These are phyloP conservation scores for Tuber brumale DNA, from an alignment of 495 filamentous ascomycete species.

Conservation along the genomic window DNA sequence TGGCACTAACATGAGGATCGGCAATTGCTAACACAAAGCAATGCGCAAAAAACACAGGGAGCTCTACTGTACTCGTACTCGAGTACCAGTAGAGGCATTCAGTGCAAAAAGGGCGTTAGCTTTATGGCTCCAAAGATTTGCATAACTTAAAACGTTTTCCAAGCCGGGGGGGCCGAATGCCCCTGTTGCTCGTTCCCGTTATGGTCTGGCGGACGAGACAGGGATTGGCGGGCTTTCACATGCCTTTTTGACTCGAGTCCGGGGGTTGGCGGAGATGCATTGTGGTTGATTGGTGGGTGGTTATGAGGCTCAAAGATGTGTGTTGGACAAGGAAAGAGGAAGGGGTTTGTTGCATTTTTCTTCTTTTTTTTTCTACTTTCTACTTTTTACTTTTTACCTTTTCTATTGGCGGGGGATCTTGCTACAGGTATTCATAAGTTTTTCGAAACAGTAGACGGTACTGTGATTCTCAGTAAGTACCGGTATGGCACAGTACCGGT, in stretches of 20 bases:
- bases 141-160: too few relatives aligned
- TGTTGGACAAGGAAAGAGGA: neutral
- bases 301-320: neutral
- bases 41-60: too few relatives aligned
- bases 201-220: neutral
- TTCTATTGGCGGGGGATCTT: neutral
- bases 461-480: too few relatives aligned
- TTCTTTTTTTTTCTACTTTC: neutral
- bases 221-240: neutral
- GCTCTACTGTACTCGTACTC: too few relatives aligned
- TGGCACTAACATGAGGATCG: too few relatives aligned
- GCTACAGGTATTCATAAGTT: neutral
- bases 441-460: neutral
- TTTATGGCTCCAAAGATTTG: too few relatives aligned
- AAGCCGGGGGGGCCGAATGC: neutral
- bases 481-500: too few relatives aligned
- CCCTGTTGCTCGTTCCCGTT: neutral
- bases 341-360: neutral
- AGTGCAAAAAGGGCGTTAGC: too few relatives aligned
- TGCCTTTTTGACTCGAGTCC: neutral
- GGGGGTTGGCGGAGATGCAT: neutral
- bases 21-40: too few relatives aligned
- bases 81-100: too few relatives aligned
- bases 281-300: neutral
- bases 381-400: neutral